These are phyloP conservation scores for Papiliotrema nemorosa DNA, from an alignment of 1,284 basidiomycete genomes.

Conservation along the genomic window DNA sequence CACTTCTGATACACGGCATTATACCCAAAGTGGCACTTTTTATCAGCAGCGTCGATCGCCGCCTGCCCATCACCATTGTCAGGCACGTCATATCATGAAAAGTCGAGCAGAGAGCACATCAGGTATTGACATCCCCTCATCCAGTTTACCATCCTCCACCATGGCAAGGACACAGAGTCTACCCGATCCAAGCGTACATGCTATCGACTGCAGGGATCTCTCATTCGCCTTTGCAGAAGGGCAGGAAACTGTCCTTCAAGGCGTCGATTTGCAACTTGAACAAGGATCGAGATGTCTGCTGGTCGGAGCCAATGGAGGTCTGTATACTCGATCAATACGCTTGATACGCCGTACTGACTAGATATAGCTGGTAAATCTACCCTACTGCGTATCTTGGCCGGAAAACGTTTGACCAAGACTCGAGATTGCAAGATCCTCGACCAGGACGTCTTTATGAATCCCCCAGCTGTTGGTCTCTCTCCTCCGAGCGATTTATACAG, in stretches of 20 bases:
- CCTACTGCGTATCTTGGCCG: constrained; percentile 87
- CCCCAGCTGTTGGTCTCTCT: constrained; percentile 47
- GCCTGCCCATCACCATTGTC: too few species aligned
- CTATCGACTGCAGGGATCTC: constrained; percentile 60
- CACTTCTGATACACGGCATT: too few species aligned
- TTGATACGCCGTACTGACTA: background rate
- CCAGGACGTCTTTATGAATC: constrained; percentile 72
- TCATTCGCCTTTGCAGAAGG: constrained; percentile 60
- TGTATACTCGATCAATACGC: constrained; percentile 18
- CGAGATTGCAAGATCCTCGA: constrained; percentile 71
- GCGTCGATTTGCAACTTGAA: constrained; percentile 64
- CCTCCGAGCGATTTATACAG: background rate
- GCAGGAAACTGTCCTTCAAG: constrained; percentile 55
- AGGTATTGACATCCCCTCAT: background rate
- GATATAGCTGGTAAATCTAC: constrained; percentile 86
- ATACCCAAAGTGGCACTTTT: too few species aligned
- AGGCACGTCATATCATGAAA: too few species aligned
- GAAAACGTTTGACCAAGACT: constrained; percentile 73
- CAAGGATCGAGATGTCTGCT: constrained; percentile 75
- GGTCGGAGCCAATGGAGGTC: constrained; percentile 87
- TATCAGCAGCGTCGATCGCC: too few species aligned
- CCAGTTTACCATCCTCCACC: too few species aligned
- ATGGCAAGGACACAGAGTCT: background rate
- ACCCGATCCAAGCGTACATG: constrained; percentile 15
- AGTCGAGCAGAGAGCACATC: background rate